Percentiles rank a stretch among this genome's conserved stretches.
These are phyloP conservation scores for Arxiozyma telluris DNA, from an alignment of 1,139 yeast genomes.

Conservation along the genomic window DNA sequence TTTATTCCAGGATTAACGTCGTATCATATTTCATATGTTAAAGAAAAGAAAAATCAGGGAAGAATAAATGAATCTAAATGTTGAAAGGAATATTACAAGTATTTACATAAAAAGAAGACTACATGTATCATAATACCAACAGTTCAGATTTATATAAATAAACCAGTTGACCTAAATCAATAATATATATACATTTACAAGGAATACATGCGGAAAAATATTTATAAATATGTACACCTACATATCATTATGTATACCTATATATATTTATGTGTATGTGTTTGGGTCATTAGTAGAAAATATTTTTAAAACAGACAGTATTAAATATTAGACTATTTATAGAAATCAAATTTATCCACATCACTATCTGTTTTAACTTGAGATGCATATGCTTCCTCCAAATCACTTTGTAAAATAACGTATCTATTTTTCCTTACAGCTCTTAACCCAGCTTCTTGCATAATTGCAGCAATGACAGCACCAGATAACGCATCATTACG, in stretches of 20 bases:
- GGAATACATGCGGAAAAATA: not conserved
- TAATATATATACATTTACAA: too few species aligned
- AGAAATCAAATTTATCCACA: conserved; percentile 95
- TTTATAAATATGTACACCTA: not conserved
- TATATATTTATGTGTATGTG: not conserved
- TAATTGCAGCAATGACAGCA: conserved; percentile 95
- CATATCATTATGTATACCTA: not conserved
- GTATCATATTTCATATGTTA: conserved; percentile 12
- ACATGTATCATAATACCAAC: too few species aligned
- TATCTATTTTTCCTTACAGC: conserved; percentile 98
- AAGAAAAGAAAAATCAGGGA: not conserved
- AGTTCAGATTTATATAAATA: too few species aligned
- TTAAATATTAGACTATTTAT: conserved; percentile 43
- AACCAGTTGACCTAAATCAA: too few species aligned
- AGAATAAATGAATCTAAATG: not conserved
- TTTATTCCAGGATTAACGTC: conserved; percentile 46
- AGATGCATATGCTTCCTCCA: conserved; percentile 94
- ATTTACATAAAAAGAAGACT: too few species aligned
- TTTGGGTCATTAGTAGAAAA: not conserved
- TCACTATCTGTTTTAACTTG: conserved; percentile 95
- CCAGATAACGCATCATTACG: conserved; percentile 97
- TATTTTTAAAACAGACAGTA: conserved; percentile 1
- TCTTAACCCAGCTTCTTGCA: conserved; percentile 99
- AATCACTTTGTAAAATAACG: conserved; percentile 87
- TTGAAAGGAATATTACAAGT: not conserved